Evolutionary conservation across 2,329 filamentous ascomycete species (phyloP).

Genomic region (Colletotrichum sp.): DNA sequence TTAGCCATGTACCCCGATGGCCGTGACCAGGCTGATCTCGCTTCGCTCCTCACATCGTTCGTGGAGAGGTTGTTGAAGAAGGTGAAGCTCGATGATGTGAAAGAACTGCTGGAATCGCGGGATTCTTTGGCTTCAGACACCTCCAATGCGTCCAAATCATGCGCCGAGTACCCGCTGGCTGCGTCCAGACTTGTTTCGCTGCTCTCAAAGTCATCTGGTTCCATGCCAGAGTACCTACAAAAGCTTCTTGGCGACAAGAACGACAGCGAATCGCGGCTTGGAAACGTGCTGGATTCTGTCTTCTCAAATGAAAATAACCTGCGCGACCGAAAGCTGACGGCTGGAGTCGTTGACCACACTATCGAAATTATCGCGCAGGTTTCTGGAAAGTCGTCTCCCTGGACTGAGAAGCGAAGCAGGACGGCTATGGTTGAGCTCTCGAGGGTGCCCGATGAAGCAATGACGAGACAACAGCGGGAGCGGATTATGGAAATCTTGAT

Average conservation of each 20-base stretch:
- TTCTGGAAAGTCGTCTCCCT: neutral
- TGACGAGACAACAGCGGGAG: conserved; percentile 49
- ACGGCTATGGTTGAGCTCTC: conserved; percentile 28
- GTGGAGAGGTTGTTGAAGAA: conserved; percentile 31
- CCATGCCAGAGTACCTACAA: conserved; percentile 11
- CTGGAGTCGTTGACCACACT: conserved; percentile 35
- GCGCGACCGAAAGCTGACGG: conserved; percentile 35
- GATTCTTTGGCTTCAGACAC: neutral
- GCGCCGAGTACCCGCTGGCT: conserved; percentile 5
- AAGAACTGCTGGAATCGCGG: neutral
- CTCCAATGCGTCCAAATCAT: conserved; percentile 1
- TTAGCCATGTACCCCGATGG: conserved; percentile 41
- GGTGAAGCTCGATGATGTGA: neutral
- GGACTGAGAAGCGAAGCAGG: conserved; percentile 2
- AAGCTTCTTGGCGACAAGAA: neutral
- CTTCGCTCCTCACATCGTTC: conserved; percentile 36
- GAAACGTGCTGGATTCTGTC: conserved; percentile 33
- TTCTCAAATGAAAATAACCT: conserved; percentile 42
- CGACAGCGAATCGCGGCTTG: conserved; percentile 4
- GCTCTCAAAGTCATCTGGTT: neutral
- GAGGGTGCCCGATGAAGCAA: conserved; percentile 39
- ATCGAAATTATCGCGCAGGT: conserved; percentile 30
- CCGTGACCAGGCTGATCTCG: conserved; percentile 29
- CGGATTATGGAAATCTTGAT: conserved; percentile 41
- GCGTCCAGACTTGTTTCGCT: conserved; percentile 15